Conservation (phyloP, 2,329 filamentous ascomycete genomes). For the Shiraia sp. region DNA sequence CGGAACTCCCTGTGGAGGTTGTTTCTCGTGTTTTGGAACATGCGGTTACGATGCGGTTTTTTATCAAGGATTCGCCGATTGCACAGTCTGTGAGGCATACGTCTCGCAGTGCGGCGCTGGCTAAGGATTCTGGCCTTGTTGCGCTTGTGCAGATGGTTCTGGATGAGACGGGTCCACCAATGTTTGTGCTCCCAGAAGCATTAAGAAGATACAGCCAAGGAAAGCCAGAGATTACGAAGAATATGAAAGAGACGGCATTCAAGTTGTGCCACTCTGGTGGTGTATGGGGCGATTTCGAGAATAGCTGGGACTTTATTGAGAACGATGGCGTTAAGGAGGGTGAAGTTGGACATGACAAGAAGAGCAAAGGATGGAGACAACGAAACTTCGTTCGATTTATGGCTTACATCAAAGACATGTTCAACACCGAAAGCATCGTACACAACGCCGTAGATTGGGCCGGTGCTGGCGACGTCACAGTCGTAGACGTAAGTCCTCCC, state of each 20-base stretch:
- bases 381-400: conserved; percentile 39
- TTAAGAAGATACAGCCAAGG: conserved; percentile 30
- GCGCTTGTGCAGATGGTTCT: conserved; percentile 31
- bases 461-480: conserved; percentile 21
- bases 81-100: conserved; percentile 26
- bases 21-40: conserved; percentile 40
- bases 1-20: conserved; percentile 30
- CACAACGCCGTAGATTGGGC: conserved; percentile 33
- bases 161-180: conserved; percentile 31
- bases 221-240: conserved; percentile 23
- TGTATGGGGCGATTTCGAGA: conserved; percentile 24
- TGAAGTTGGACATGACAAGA: conserved; percentile 8
- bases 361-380: conserved; percentile 35
- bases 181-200: conserved; percentile 33
- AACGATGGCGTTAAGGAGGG: conserved; percentile 29
- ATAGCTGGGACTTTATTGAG: conserved; percentile 37
- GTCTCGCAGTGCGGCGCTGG: conserved; percentile 35
- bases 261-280: conserved; percentile 32
- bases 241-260: conserved; percentile 34
- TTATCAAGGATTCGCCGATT: conserved; percentile 25
- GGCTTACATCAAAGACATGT: conserved; percentile 39
- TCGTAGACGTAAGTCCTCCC: conserved; percentile 32
- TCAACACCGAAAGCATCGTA: conserved; percentile 30
- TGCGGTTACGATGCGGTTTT: conserved; percentile 42
- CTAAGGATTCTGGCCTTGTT: conserved; percentile 25